Evolutionary conservation across 129 eudicot species (phyloP), one percentile per base, ranked within the genome.

Genomic region (Calendula officinalis): DNA sequence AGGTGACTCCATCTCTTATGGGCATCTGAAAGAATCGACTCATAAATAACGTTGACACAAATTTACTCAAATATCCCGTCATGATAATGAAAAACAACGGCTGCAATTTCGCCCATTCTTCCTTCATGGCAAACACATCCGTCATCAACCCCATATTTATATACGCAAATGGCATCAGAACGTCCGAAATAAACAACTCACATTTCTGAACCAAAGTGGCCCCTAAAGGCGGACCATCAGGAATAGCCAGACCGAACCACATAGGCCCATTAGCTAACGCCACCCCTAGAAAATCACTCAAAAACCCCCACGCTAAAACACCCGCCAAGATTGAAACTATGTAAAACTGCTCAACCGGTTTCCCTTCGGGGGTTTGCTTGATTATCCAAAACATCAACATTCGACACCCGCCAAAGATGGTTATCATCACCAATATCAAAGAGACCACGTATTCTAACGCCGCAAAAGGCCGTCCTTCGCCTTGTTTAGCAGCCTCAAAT

Each of bases 171-270:
- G 99, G 95, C 89, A 88, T 79, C 47, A 94, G 67, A 66, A 94
- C 37, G 8, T 94, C 81, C 3, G 6, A 57, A 22, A 83, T 35
- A 42, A 94, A 54, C 0, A 83, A 77, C 79, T 94, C 99, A 5
- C 72, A 67, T 66, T 85, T 88, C 37, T 85, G 88, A 65, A 86
- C 89, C 45, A 94, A 56, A 11, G 86, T 83, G 9, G 95, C 74
- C 13, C 96, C 99, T 63, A 94, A 60, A 9, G 99, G 97, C 3
- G 99, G 99, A 38, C 97, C 99, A 71, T 88, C 95, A 0, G 99
- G 97, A 4, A 88, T 67, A 1, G 86, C 99, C 40, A 94, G 49
- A 14, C 99, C 99, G 4, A 88, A 76, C 96, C 95, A 94, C 57
- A 89, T 67, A 2, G 99, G 87, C 56, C 95, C 96, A 60, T 94